These are phyloP conservation scores for Stagonosporopsis cucurbitacearum DNA, from an alignment of 2,329 filamentous ascomycete species.

Conservation along the genomic window DNA sequence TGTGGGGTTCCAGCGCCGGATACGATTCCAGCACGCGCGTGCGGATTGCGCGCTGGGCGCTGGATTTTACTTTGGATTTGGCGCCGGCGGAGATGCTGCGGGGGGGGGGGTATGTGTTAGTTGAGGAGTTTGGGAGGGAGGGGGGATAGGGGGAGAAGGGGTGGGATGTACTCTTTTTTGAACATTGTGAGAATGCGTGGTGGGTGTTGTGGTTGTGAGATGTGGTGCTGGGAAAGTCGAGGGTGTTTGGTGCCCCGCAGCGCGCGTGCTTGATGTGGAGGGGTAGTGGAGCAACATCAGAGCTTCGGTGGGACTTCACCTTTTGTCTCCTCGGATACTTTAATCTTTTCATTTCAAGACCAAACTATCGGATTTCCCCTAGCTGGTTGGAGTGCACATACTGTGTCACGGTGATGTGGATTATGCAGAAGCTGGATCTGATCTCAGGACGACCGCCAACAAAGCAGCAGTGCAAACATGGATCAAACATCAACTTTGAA, in stretches of 20 bases:
- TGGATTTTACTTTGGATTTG: slow-evolving; percentile 97
- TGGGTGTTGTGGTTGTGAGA: background rate
- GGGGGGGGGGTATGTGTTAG: slow-evolving; percentile 72
- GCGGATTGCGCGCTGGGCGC: slow-evolving; percentile 85
- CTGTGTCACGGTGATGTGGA: background rate
- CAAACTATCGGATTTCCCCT: background rate
- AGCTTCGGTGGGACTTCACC: background rate
- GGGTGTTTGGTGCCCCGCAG: slow-evolving; percentile 19
- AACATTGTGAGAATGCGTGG: slow-evolving; percentile 43
- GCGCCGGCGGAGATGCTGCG: slow-evolving; percentile 74
- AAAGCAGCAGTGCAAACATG: background rate
- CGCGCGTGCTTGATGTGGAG: slow-evolving; percentile 8
- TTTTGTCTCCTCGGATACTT: background rate
- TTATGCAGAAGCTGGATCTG: background rate
- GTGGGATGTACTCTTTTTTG: slow-evolving; percentile 43
- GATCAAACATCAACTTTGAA: background rate
- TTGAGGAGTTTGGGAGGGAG: background rate
- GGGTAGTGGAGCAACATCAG: slow-evolving; percentile 8
- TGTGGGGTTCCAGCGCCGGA: slow-evolving; percentile 82
- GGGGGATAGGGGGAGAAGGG: too few species aligned
- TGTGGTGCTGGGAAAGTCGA: background rate
- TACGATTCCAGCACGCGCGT: slow-evolving; percentile 82
- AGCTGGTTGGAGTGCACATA: background rate
- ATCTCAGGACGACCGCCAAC: background rate
- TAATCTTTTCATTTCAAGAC: background rate